Percentiles rank a stretch among this genome's conserved stretches.
phyloP scores from a whole-genome alignment of 257 asterid species.

The Knoxia roxburghii region DNA sequence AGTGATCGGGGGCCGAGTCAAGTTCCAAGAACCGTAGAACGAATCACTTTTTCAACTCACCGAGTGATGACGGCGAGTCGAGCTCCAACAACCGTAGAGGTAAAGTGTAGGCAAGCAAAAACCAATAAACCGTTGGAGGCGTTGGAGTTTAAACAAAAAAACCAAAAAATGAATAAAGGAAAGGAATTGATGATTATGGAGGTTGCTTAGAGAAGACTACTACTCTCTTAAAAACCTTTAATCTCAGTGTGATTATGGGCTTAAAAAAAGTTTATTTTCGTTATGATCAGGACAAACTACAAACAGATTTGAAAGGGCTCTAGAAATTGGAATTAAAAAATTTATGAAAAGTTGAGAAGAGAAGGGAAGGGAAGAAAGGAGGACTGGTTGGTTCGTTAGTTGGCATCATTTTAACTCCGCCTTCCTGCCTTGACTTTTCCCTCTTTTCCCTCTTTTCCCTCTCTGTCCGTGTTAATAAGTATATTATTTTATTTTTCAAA shows the following conservation, averaged over 20 bases:
- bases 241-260: not conserved
- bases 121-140: conserved; percentile 6
- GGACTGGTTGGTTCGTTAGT: not conserved
- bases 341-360: not conserved
- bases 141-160: not conserved
- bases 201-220: not conserved
- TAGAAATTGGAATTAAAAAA: not conserved
- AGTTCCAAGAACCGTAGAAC: not conserved
- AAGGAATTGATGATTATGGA: not conserved
- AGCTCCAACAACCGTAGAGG: not conserved
- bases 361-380: not conserved
- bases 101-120: not conserved
- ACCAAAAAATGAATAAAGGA: not conserved
- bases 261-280: too few species aligned
- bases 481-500: not conserved
- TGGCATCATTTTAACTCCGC: not conserved
- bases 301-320: not conserved
- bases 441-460: too few species aligned
- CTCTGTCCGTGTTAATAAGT: not conserved
- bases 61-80: not conserved
- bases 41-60: not conserved
- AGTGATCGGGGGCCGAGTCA: not conserved
- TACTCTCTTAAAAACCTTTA: not conserved
- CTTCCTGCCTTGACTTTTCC: conserved; percentile 17
- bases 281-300: not conserved